Evolutionary conservation across 805 yeast genomes (phyloP).

Genomic region (Starmerella lactis-condensi): DNA sequence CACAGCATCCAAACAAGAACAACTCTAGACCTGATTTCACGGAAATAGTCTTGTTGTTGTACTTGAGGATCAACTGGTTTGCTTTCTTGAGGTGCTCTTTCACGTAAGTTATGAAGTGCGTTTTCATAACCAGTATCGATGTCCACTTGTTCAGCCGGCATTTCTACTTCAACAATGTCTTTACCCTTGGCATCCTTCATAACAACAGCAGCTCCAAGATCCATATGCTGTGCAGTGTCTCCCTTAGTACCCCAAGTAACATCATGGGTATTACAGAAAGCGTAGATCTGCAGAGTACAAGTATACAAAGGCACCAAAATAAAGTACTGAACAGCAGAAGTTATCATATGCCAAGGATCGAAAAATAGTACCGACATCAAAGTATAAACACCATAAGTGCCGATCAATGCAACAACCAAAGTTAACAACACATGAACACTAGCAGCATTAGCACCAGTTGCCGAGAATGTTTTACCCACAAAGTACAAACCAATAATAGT

Average conservation of each 20-base stretch:
- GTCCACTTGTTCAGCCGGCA: conserved; percentile 49
- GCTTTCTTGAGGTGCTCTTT: conserved; percentile 42
- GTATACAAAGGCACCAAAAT: conserved; percentile 79
- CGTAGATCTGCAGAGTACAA: conserved; percentile 83
- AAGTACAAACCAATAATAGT: conserved; percentile 67
- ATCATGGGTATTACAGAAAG: conserved; percentile 95
- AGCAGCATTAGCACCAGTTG: conserved; percentile 17
- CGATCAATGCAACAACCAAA: conserved; percentile 63
- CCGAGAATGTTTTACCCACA: conserved; percentile 37
- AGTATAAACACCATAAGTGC: conserved; percentile 80
- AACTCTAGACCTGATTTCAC: conserved; percentile 85
- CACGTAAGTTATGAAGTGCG: conserved; percentile 51
- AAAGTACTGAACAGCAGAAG: conserved; percentile 77
- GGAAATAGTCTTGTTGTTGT: conserved; percentile 60
- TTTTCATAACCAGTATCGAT: conserved; percentile 69
- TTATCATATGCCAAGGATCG: conserved; percentile 92
- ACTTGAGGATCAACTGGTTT: conserved; percentile 25
- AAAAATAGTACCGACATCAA: conserved; percentile 67
- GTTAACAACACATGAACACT: conserved; percentile 34
- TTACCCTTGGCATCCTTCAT: conserved; percentile 58
- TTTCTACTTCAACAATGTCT: conserved; percentile 65
- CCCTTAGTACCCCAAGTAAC: conserved; percentile 99
- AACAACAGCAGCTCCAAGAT: conserved; percentile 64
- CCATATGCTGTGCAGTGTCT: conserved; percentile 53
- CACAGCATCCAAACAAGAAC: conserved; percentile 87